Conservation (phyloP, 2,329 filamentous ascomycete genomes). For the Aureobasidium zeae region DNA sequence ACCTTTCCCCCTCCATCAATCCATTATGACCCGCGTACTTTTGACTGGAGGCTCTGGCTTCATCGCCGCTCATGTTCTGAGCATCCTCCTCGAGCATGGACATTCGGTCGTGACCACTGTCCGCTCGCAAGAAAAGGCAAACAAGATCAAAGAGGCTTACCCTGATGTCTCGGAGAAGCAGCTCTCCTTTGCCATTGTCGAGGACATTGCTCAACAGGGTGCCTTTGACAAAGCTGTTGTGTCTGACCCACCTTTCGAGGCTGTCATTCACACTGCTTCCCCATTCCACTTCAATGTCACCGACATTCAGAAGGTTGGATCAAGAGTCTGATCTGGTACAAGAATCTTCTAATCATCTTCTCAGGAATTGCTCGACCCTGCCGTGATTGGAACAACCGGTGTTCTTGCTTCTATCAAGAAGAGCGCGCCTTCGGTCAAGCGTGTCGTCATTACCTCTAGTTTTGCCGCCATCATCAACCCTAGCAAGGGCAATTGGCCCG, state of each 20-base stretch:
- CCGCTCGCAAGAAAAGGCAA: constrained; percentile 51
- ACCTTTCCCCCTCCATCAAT: background rate
- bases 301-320: constrained; percentile 50
- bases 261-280: constrained; percentile 64
- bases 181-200: constrained; percentile 57
- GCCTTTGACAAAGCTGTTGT: constrained; percentile 57
- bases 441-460: constrained; percentile 62
- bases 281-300: constrained; percentile 69
- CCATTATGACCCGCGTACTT: constrained; percentile 27
- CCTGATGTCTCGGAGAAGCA: constrained; percentile 44
- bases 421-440: constrained; percentile 56
- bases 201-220: constrained; percentile 59
- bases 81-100: constrained; percentile 42
- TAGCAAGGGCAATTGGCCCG: constrained; percentile 42
- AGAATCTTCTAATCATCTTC: constrained; percentile 2
- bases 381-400: constrained; percentile 54
- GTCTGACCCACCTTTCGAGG: constrained; percentile 58
- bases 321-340: too few relatives aligned
- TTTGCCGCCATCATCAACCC: constrained; percentile 56
- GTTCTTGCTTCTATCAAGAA: constrained; percentile 54
- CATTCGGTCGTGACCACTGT: constrained; percentile 56
- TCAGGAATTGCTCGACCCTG: constrained; percentile 47
- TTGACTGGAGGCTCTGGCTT: constrained; percentile 50
- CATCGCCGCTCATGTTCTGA: constrained; percentile 56
- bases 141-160: constrained; percentile 49